These are phyloP conservation scores for Smallanthus sonchifolius DNA, from an alignment of 129 eudicot species.

Conservation along the genomic window DNA sequence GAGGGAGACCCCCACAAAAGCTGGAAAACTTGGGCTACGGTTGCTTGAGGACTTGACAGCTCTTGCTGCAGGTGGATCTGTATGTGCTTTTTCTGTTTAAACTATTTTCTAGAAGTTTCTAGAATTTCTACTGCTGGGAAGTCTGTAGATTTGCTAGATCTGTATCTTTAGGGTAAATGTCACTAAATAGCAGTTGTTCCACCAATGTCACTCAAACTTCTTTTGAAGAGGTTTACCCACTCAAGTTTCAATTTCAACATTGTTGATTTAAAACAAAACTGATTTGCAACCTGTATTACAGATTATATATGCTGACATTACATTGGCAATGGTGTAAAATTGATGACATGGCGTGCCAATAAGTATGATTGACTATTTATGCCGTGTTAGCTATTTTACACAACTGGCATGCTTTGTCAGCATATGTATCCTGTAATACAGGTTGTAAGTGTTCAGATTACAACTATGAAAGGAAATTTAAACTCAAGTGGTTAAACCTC, in stretches of 20 bases:
- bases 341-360: background rate
- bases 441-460: background rate
- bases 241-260: background rate
- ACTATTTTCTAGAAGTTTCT: constrained; percentile 3
- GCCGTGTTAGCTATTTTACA: background rate
- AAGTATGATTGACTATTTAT: background rate
- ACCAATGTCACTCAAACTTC: background rate
- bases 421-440: background rate
- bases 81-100: constrained; percentile 65
- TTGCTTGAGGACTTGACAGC: constrained; percentile 99
- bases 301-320: background rate
- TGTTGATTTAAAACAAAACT: background rate
- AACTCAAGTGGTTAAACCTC: background rate
- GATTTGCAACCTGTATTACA: background rate
- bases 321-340: background rate
- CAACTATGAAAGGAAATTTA: background rate
- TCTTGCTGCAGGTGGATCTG: constrained; percentile 99
- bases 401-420: background rate
- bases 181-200: background rate
- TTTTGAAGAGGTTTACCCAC: background rate
- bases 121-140: constrained; percentile 2
- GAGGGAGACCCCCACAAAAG: constrained; percentile 67
- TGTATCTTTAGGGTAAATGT: background rate
- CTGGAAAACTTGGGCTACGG: constrained; percentile 86
- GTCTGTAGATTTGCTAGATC: background rate